Evolutionary conservation across 1,139 yeast species (phyloP).

Genomic region (Candida labiduridarum): DNA sequence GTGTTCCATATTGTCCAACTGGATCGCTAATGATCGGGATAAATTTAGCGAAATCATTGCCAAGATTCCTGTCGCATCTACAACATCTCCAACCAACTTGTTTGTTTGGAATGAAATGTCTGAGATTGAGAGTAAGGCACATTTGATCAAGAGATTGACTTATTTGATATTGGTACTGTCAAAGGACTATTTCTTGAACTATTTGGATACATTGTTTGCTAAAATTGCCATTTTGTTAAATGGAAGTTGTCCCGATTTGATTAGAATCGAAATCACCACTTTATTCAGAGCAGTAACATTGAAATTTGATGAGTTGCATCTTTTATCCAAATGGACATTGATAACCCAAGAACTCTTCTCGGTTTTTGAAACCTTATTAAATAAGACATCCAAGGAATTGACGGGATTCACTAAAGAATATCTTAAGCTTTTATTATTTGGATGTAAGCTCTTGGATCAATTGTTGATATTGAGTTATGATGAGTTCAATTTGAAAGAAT

Average conservation of each 20-base stretch:
- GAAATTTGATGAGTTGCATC: constrained; percentile 62
- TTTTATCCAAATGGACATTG: constrained; percentile 71
- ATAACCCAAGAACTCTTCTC: constrained; percentile 62
- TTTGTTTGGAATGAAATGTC: constrained; percentile 77
- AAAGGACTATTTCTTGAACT: constrained; percentile 53
- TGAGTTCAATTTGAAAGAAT: constrained; percentile 78
- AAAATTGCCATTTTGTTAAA: constrained; percentile 49
- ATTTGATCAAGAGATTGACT: constrained; percentile 58
- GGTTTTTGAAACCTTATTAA: constrained; percentile 48
- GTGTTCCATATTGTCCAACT: constrained; percentile 52
- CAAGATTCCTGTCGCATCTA: constrained; percentile 49
- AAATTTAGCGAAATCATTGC: constrained; percentile 56
- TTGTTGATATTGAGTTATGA: constrained; percentile 68
- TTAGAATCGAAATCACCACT: constrained; percentile 50
- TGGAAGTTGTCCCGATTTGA: constrained; percentile 34
- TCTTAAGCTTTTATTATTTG: constrained; percentile 50
- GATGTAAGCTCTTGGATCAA: constrained; percentile 78
- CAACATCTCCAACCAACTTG: constrained; percentile 51
- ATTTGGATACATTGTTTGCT: constrained; percentile 51
- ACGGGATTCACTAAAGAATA: constrained; percentile 39
- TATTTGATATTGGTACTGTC: constrained; percentile 66
- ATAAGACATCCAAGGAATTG: constrained; percentile 31
- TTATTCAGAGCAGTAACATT: constrained; percentile 66
- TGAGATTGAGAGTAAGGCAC: constrained; percentile 54
- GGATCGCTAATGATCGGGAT: constrained; percentile 64